phyloP scores from a whole-genome alignment of 1,139 yeast species.

The Suhomyces bokatorum region DNA sequence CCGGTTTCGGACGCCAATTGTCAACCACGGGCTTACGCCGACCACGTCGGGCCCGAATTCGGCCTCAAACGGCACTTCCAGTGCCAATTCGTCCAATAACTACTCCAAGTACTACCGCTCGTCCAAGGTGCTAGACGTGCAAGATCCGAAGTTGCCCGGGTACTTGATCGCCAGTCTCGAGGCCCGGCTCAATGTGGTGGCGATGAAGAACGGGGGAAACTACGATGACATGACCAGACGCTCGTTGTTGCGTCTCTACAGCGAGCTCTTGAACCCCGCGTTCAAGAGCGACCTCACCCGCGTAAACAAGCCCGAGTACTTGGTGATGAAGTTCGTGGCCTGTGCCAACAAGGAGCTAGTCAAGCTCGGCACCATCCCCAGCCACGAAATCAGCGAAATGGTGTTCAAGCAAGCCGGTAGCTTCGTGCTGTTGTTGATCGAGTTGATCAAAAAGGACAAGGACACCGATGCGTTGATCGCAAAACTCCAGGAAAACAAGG shows the following conservation, averaged over 20 bases:
- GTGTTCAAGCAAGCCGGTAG: conserved; percentile 57
- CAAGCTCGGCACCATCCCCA: conserved; percentile 46
- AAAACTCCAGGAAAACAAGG: conserved; percentile 46
- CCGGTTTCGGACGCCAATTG: conserved; percentile 48
- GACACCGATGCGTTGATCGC: conserved; percentile 40
- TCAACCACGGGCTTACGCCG: conserved; percentile 7
- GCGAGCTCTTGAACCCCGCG: conserved; percentile 56
- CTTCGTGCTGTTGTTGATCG: conserved; percentile 57
- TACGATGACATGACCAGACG: conserved; percentile 43
- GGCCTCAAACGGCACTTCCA: conserved; percentile 4
- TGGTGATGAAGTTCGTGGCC: conserved; percentile 65
- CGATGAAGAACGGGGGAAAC: conserved; percentile 46
- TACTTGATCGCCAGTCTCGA: conserved; percentile 50
- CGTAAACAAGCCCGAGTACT: conserved; percentile 57
- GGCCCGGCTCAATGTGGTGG: conserved; percentile 50
- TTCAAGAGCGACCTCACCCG: conserved; percentile 40
- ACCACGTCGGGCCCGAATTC: conserved; percentile 12
- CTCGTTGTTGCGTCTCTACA: conserved; percentile 59
- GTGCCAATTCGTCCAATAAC: conserved; percentile 11
- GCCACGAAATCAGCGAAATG: conserved; percentile 40
- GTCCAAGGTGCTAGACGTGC: conserved; percentile 15
- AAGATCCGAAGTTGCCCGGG: conserved; percentile 43
- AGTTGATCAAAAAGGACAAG: conserved; percentile 46
- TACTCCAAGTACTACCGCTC: conserved; percentile 19
- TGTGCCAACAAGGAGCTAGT: conserved; percentile 64